phyloP scores from a whole-genome alignment of 2,329 filamentous ascomycete genomes.

The Stachybotrys chlorohalonatus region DNA sequence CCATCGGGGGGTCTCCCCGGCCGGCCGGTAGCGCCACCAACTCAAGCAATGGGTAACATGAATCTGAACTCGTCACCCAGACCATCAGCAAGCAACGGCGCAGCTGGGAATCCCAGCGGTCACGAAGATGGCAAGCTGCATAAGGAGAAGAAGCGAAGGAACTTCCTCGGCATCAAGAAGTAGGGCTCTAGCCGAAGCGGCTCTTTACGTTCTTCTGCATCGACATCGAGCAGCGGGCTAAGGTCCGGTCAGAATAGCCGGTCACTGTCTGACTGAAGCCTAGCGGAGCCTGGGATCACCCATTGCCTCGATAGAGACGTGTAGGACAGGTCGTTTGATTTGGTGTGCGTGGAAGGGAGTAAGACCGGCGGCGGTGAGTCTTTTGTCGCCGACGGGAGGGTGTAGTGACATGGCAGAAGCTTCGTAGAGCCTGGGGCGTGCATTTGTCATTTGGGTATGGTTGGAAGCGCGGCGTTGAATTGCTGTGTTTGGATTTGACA shows the following conservation, averaged over 20 bases:
- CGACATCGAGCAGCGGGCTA: neutral
- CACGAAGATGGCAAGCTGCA: conserved; percentile 30
- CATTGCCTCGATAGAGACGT: too few relatives aligned
- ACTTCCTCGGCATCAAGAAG: conserved; percentile 53
- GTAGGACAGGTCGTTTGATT: too few relatives aligned
- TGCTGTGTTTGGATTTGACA: neutral
- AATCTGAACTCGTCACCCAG: conserved; percentile 26
- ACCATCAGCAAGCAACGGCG: conserved; percentile 12
- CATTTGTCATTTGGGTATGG: neutral
- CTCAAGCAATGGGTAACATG: conserved; percentile 47
- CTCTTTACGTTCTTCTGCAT: conserved; percentile 2
- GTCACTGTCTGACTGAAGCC: neutral
- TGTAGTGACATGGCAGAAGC: neutral
- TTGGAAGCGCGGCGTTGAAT: neutral
- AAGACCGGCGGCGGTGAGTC: too few relatives aligned
- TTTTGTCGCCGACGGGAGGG: neutral
- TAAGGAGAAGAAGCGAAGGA: conserved; percentile 55
- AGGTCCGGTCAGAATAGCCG: neutral
- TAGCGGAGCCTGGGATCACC: neutral
- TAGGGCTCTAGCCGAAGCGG: conserved; percentile 22
- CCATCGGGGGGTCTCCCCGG: conserved; percentile 15
- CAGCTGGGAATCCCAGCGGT: conserved; percentile 6
- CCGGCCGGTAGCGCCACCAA: conserved; percentile 32
- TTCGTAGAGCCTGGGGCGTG: neutral
- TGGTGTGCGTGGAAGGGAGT: too few relatives aligned